phyloP scores from a whole-genome alignment of 148 eudicot genomes.

The Vaccinium myrtillus region DNA sequence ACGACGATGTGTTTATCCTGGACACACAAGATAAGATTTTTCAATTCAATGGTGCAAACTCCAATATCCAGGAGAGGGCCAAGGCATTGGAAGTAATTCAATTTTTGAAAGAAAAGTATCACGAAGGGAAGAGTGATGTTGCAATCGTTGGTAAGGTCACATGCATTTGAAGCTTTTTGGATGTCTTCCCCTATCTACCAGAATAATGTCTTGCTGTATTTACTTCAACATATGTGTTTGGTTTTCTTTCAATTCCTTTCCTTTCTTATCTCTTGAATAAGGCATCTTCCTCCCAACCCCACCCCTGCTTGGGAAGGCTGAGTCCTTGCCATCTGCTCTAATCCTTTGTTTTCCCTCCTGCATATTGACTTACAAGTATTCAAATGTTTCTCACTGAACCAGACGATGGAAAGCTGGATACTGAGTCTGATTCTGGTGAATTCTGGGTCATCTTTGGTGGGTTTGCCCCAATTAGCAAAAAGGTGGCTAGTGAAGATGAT shows the following conservation, averaged over 20 bases:
- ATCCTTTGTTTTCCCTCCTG: background rate
- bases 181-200: background rate
- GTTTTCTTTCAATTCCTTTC: background rate
- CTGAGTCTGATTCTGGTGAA: slow-evolving; percentile 95
- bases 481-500: slow-evolving; percentile 84
- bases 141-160: slow-evolving; percentile 87
- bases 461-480: slow-evolving; percentile 96
- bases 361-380: background rate
- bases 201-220: background rate
- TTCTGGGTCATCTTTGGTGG: slow-evolving; percentile 99
- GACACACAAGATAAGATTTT: slow-evolving; percentile 93
- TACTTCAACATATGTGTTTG: background rate
- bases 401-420: slow-evolving; percentile 98
- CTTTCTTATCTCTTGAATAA: background rate
- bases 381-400: slow-evolving; percentile 10
- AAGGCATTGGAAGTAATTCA: slow-evolving; percentile 96
- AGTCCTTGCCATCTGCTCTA: background rate
- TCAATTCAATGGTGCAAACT: slow-evolving; percentile 98
- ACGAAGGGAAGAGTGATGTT: slow-evolving; percentile 81
- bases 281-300: background rate
- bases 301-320: background rate
- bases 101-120: slow-evolving; percentile 84
- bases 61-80: slow-evolving; percentile 98
- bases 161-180: slow-evolving; percentile 7
- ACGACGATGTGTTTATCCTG: slow-evolving; percentile 94